Evolutionary conservation across 345 rosid genomes (phyloP).

Genomic region (Heritiera fomes): DNA sequence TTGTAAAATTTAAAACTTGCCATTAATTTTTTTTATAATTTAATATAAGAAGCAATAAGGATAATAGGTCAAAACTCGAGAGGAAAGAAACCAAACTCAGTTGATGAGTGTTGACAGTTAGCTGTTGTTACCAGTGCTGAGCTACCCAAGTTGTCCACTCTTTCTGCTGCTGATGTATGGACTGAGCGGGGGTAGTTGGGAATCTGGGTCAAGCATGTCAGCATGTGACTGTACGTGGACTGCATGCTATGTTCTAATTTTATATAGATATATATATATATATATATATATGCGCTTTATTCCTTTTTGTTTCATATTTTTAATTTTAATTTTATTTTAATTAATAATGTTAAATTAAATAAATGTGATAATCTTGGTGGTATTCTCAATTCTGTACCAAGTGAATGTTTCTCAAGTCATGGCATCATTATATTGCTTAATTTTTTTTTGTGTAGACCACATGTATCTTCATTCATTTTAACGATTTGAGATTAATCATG

Average conservation of each 20-base stretch:
- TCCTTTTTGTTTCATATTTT: too few species aligned
- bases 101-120: background rate
- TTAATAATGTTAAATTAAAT: too few species aligned
- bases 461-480: too few species aligned
- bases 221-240: constrained; percentile 11
- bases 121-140: background rate
- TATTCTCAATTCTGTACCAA: too few species aligned
- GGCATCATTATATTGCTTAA: background rate
- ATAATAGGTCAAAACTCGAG: background rate
- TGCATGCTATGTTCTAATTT: background rate
- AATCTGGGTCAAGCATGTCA: background rate
- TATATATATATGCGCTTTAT: too few species aligned
- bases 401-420: background rate
- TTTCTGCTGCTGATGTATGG: background rate
- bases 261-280: too few species aligned
- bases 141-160: background rate
- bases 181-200: background rate
- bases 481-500: too few species aligned
- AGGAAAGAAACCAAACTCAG: background rate
- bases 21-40: too few species aligned
- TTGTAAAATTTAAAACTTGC: too few species aligned
- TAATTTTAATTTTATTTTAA: too few species aligned
- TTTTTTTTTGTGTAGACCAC: too few species aligned
- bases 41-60: background rate
- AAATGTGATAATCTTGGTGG: too few species aligned